Evolutionary conservation across 1,139 yeast genomes (phyloP).

Genomic region (Candida dubliniensis): DNA sequence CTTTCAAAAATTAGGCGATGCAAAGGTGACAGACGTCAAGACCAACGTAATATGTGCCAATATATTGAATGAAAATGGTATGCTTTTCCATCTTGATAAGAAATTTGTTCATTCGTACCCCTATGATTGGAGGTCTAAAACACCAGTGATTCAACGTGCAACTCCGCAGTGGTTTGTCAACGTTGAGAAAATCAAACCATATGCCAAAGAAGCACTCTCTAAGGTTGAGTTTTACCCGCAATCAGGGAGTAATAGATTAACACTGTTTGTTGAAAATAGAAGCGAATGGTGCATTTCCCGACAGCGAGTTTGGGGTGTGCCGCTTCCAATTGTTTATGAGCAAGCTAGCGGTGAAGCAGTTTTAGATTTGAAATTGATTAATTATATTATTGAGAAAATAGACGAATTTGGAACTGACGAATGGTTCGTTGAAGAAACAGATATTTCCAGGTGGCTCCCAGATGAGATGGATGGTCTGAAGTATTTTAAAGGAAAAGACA

Average conservation of each 20-base stretch:
- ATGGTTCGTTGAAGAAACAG: constrained; percentile 68
- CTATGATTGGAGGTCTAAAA: constrained; percentile 94
- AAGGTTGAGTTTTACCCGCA: constrained; percentile 72
- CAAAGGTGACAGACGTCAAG: constrained; percentile 62
- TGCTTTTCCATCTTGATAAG: constrained; percentile 50
- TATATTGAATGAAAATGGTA: constrained; percentile 40
- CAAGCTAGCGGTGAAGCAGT: constrained; percentile 59
- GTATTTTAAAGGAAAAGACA: constrained; percentile 68
- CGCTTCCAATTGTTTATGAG: constrained; percentile 82
- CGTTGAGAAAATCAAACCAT: constrained; percentile 66
- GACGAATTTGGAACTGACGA: constrained; percentile 65
- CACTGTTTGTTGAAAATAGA: constrained; percentile 72
- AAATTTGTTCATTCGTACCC: constrained; percentile 83
- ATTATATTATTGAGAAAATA: constrained; percentile 52
- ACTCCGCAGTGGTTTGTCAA: constrained; percentile 98
- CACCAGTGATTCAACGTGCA: constrained; percentile 91
- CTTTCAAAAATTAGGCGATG: constrained; percentile 47
- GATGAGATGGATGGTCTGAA: constrained; percentile 34
- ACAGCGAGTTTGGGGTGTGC: constrained; percentile 99
- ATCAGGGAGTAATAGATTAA: constrained; percentile 66
- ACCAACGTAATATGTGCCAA: constrained; percentile 41
- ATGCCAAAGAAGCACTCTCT: constrained; percentile 60
- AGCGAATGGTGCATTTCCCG: constrained; percentile 98
- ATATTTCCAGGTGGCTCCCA: constrained; percentile 76
- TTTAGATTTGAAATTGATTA: constrained; percentile 51